Base-by-base conservation (phyloP, 768 basidiomycete species). In the Boletus subcaerulescens region DNA sequence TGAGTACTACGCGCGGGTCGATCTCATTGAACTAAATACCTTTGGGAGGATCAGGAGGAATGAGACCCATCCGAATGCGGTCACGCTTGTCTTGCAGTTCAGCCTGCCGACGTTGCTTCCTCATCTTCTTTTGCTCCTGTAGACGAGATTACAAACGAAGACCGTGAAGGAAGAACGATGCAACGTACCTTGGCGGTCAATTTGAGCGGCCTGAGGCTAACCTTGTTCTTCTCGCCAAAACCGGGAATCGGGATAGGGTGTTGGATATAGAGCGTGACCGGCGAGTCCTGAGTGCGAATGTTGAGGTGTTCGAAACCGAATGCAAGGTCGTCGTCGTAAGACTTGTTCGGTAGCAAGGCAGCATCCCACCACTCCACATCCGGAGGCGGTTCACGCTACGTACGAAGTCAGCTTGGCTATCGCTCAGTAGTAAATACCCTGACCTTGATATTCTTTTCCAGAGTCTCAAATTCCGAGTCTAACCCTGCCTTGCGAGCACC, bases 321-420 rank as follows among this genome's bases (percentile, higher is more conserved):
- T 3, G 73, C 72, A 47, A 96, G 68, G 54, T 95, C 93, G 2
- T 29, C 29, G 43, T 83, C 81, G 69, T 98, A 98, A 5, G 75
- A 80, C 73, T 89, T 87, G 61, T 77, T 86, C 0, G 91, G 89
- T 11, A 99, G 74, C 14, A 98, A 75, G 0, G 91, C 81, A 20
- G 82, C 86, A 72, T 99, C 97, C 97, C 97, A 99, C 97, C 97
- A 99, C 70, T 98, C 97, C 5, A 87, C 82, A 5, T 83, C 86
- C 0, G 96, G 96, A 8, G 96, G 97, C 1, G 91, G 81, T 51
- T 84, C 83, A 42, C 94, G 80, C 88, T 95, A 61, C 8, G n/a
- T 39, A 54, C 46, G 49, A 41, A 42, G 45, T 60, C 24, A 54
- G 36, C 32, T 52, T 15, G 32, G 39, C 18, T 22, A 29, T 14